These are phyloP conservation scores for Mycena polygramma DNA, from an alignment of 768 basidiomycete species.

Conservation along the genomic window DNA sequence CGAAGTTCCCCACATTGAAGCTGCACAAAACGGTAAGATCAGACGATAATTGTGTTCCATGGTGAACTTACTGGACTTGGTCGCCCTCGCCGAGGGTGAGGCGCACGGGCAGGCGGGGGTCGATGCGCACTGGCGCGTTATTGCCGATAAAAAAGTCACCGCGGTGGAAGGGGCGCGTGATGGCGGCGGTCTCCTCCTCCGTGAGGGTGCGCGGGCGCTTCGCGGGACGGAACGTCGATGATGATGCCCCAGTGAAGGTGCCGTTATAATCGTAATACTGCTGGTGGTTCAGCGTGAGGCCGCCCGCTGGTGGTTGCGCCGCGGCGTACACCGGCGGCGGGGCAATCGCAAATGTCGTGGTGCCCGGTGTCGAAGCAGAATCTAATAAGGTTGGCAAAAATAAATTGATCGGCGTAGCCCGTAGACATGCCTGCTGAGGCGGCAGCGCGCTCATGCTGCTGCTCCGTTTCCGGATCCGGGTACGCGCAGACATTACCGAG, in stretches of 20 bases:
- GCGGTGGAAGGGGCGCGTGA: slow-evolving; percentile 84
- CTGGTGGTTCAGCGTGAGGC: slow-evolving; percentile 52
- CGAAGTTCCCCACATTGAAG: slow-evolving; percentile 39
- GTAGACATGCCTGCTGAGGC: slow-evolving; percentile 46
- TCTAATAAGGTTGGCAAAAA: slow-evolving; percentile 20
- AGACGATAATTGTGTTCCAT: too few relatives aligned
- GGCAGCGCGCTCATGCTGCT: slow-evolving; percentile 48
- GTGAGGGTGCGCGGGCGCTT: slow-evolving; percentile 86
- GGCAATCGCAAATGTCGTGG: slow-evolving; percentile 56
- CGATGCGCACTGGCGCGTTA: slow-evolving; percentile 86
- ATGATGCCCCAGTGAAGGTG: slow-evolving; percentile 74
- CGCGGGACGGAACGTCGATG: slow-evolving; percentile 83
- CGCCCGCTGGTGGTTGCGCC: slow-evolving; percentile 9
- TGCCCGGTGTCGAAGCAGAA: slow-evolving; percentile 3
- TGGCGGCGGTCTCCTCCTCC: slow-evolving; percentile 86
- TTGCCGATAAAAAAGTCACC: slow-evolving; percentile 88
- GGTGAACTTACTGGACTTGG: slow-evolving; percentile 68
- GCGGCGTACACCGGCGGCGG: slow-evolving; percentile 62
- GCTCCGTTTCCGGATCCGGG: slow-evolving; percentile 79
- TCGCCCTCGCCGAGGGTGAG: slow-evolving; percentile 87
- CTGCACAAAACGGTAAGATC: too few relatives aligned
- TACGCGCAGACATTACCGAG: slow-evolving; percentile 79
- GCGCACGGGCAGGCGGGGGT: slow-evolving; percentile 83
- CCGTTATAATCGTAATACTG: slow-evolving; percentile 86
- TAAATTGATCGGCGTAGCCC: slow-evolving; percentile 19